These are phyloP conservation scores for Oenanthe sinensis DNA, from an alignment of 129 eudicot genomes.

Conservation along the genomic window DNA sequence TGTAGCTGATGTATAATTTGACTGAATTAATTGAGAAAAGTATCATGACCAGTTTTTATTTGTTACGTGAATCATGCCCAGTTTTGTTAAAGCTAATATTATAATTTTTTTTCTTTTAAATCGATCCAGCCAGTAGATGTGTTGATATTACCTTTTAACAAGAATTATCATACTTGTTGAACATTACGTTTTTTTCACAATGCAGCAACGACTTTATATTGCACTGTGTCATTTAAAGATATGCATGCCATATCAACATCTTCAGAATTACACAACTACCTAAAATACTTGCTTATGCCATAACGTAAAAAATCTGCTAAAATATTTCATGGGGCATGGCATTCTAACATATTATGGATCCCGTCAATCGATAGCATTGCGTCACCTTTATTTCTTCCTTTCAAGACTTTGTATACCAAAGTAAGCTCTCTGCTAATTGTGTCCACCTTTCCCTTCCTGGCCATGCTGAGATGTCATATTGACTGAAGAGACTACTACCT, in stretches of 20 bases:
- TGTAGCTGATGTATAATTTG: constrained; percentile 6
- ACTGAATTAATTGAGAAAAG: background rate
- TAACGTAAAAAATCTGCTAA: background rate
- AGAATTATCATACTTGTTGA: background rate
- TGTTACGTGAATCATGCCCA: background rate
- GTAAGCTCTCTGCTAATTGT: no score
- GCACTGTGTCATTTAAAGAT: background rate
- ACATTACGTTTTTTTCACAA: background rate
- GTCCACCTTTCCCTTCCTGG: no score
- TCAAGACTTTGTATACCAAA: no score
- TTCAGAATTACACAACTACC: background rate
- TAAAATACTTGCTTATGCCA: background rate
- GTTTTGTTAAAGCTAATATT: background rate
- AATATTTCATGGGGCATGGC: no score
- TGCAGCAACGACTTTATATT: background rate
- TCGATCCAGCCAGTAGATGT: background rate
- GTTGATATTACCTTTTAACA: background rate
- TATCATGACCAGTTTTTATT: background rate
- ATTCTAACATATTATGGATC: no score
- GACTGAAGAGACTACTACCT: no score
- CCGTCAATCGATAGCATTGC: no score
- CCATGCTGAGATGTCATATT: no score
- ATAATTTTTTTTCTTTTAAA: background rate
- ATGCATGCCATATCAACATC: background rate
- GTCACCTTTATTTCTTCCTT: no score